Evolutionary conservation across 768 basidiomycete genomes (phyloP), one percentile per base, ranked within the genome.

Genomic region (Melanogaster broomeanus): DNA sequence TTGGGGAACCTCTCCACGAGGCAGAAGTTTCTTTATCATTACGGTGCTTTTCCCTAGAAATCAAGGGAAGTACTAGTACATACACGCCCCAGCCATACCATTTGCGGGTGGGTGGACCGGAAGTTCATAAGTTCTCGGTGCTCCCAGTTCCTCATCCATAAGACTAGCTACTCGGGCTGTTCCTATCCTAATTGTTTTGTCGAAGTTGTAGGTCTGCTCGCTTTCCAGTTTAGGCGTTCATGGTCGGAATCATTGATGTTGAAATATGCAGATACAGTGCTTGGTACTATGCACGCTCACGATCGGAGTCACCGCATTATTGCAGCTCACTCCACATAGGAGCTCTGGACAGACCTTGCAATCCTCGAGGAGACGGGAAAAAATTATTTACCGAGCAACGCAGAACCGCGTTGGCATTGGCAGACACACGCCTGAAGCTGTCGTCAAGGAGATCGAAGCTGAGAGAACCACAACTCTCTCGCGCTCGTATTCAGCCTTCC

Each of bases 81-180:
- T 16, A 16, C 34, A 15, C 34, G n/a, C 30, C 16, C 24, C 34
- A 12, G 31, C 10, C 27, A 11, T 8, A 28, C 40, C 18, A 22
- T 10, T n/a, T 35, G n/a, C n/a, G 9, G 28, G 24, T 24, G 9
- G 28, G 24, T 24, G 6, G 21, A 41, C n/a, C n/a, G 21, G 21
- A 3, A 28, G 34, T n/a, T 13, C 22, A n/a, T 30, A 31, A 31
- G 7, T 52, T 44, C 56, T 15, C 27, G 56, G 58, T 37, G 18
- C 1, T 37, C n/a, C 35, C 8, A 37, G 12, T 1, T 19, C 35
- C 18, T 19, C 18, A 12, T 37, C 35, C 35, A 37, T 4, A 37
- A 19, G 35, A 37, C 35, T 19, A n/a, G 18, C 35, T 19, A n/a
- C 7, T 37, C 3, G 3, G 18, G 18, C 35, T n/a, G 18, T 37